These are phyloP conservation scores for Penicillium sp. DNA, from an alignment of 2,329 filamentous ascomycete species.

Conservation along the genomic window DNA sequence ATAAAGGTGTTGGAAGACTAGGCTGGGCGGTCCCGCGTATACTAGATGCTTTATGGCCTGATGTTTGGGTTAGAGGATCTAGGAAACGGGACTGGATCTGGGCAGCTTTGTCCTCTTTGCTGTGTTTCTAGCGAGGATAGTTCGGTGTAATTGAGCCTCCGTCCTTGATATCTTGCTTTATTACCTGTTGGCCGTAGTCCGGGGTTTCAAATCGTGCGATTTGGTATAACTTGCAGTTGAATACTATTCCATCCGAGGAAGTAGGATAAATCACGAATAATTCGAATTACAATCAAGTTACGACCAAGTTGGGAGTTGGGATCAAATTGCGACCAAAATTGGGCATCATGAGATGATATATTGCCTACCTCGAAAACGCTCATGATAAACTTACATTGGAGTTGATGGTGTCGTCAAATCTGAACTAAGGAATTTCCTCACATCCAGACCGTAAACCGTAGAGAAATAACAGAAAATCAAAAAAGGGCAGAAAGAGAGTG, in stretches of 20 bases:
- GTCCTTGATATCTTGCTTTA: neutral
- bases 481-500: slow-evolving; percentile 4
- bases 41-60: neutral
- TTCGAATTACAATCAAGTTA: too few relatives aligned
- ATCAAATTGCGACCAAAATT: neutral
- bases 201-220: neutral
- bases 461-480: neutral
- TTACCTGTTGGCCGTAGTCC: neutral
- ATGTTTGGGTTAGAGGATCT: neutral
- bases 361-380: slow-evolving; percentile 16
- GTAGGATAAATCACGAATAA: neutral
- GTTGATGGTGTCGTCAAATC: slow-evolving; percentile 10
- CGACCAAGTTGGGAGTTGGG: neutral
- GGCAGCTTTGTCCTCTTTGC: neutral
- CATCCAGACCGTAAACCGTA: slow-evolving; percentile 6
- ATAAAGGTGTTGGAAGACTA: neutral
- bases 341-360: neutral
- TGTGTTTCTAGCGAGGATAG: slow-evolving; percentile 1
- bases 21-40: neutral
- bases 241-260: neutral
- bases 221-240: neutral
- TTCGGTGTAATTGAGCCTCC: neutral
- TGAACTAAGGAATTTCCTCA: slow-evolving; percentile 1
- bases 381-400: slow-evolving; percentile 19
- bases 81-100: neutral